Evolutionary conservation across 2,329 filamentous ascomycete species (phyloP).

Genomic region (Leptographium wingfieldii): DNA sequence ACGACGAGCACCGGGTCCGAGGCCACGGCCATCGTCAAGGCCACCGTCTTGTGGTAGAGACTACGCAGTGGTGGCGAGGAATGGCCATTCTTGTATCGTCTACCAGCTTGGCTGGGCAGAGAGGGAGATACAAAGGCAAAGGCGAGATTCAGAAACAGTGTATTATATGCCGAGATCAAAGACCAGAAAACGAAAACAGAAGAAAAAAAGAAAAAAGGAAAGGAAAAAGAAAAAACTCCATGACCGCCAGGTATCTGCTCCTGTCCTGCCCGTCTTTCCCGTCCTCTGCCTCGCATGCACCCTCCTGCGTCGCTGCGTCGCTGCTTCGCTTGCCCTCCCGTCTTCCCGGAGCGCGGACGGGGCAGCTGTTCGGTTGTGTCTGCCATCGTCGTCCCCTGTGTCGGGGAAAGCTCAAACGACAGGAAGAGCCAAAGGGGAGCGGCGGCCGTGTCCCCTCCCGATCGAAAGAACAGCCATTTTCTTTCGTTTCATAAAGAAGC

Average conservation of each 20-base stretch:
- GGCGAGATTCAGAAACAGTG: not conserved
- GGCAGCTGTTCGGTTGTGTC: not conserved
- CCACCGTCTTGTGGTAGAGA: constrained; percentile 15
- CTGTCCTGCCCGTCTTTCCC: not conserved
- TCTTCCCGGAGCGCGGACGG: too few species aligned
- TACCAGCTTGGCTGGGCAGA: not conserved
- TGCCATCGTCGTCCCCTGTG: not conserved
- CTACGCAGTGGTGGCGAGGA: too few species aligned
- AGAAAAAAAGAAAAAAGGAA: not conserved
- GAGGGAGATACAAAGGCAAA: not conserved
- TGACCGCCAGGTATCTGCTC: constrained; percentile 10
- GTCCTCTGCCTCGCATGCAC: not conserved
- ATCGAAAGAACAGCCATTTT: not conserved
- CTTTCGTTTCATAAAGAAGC: not conserved
- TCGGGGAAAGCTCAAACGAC: not conserved
- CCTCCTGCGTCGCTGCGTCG: not conserved
- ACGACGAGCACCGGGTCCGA: constrained; percentile 3
- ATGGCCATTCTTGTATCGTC: constrained; percentile 4
- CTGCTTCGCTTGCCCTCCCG: not conserved
- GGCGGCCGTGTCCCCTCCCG: not conserved
- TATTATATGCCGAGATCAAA: constrained; percentile 4
- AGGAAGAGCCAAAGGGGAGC: not conserved
- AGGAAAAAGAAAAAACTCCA: constrained; percentile 4
- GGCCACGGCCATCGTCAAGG: constrained; percentile 15
- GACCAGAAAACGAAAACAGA: not conserved